A percentile compares a stretch with the other conserved stretches of the same genome.
Evolutionary conservation across 78 protist genomes (phyloP).

Genomic region (Speleostelium caveatum): DNA sequence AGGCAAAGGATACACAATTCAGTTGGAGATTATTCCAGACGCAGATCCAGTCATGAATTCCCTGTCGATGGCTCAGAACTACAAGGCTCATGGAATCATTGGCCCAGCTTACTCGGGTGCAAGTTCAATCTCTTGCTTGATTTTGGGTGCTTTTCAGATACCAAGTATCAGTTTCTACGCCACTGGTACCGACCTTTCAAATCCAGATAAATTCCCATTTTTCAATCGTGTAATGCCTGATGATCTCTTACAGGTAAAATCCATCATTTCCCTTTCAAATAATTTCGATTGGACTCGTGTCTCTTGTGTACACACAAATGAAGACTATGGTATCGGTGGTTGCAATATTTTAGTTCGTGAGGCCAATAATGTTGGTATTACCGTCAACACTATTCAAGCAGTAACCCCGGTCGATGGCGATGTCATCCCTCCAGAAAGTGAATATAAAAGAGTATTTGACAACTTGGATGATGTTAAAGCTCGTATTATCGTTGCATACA

Average conservation of each 20-base stretch:
- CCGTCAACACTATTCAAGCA: constrained; percentile 59
- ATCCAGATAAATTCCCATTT: constrained; percentile 20
- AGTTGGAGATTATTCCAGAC: not conserved
- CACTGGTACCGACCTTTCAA: constrained; percentile 35
- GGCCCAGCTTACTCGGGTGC: constrained; percentile 59
- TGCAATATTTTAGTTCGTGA: constrained; percentile 23
- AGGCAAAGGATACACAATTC: not conserved
- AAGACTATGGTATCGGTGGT: constrained; percentile 78
- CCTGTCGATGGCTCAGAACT: not conserved
- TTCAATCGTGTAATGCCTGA: constrained; percentile 67
- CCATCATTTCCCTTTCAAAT: constrained; percentile 12
- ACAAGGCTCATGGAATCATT: constrained; percentile 22
- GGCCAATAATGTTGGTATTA: constrained; percentile 11
- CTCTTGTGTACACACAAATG: constrained; percentile 69
- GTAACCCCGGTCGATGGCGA: not conserved
- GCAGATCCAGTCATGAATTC: not conserved
- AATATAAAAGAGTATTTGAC: constrained; percentile 10
- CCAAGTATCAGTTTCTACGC: constrained; percentile 67
- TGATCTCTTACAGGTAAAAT: constrained; percentile 27
- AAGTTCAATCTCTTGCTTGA: not conserved
- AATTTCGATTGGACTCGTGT: constrained; percentile 54
- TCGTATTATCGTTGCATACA: constrained; percentile 36
- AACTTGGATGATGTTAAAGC: constrained; percentile 23
- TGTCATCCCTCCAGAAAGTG: not conserved
- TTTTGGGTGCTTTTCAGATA: constrained; percentile 36